Evolutionary conservation across 2,329 filamentous ascomycete species (phyloP).

Genomic region (Alternaria infectoria): DNA sequence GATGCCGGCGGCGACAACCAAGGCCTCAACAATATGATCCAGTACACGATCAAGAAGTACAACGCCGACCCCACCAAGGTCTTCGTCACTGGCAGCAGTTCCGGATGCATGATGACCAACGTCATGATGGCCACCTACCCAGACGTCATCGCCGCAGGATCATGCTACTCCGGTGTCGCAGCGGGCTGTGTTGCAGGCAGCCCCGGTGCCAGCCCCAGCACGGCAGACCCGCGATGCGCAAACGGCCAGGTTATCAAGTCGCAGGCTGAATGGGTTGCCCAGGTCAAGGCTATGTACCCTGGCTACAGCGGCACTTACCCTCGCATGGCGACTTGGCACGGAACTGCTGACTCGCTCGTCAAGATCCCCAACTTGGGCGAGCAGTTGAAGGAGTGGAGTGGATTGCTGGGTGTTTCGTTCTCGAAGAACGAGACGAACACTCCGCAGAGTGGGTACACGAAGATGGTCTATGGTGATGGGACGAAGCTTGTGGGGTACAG

Average conservation of each 20-base stretch:
- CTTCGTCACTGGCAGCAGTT: conserved; percentile 35
- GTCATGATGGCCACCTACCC: conserved; percentile 39
- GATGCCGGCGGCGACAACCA: conserved; percentile 63
- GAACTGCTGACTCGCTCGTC: conserved; percentile 43
- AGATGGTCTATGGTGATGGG: conserved; percentile 37
- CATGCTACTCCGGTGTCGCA: conserved; percentile 36
- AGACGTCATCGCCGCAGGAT: conserved; percentile 33
- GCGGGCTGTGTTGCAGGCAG: conserved; percentile 48
- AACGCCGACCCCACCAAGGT: conserved; percentile 58
- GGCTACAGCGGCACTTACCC: conserved; percentile 46
- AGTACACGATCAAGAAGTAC: conserved; percentile 60
- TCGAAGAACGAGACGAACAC: conserved; percentile 25
- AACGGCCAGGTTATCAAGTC: conserved; percentile 25
- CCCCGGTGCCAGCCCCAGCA: conserved; percentile 43
- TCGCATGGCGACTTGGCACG: conserved; percentile 47
- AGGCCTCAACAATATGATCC: conserved; percentile 65
- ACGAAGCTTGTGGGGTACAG: conserved; percentile 33
- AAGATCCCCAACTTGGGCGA: conserved; percentile 32
- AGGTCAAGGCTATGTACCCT: conserved; percentile 45
- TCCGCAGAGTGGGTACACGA: conserved; percentile 31
- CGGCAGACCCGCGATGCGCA: conserved; percentile 29
- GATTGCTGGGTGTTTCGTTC: conserved; percentile 25
- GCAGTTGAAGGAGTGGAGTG: conserved; percentile 39
- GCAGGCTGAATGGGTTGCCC: conserved; percentile 38
- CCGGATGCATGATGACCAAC: conserved; percentile 44